phyloP scores from a whole-genome alignment of 2,329 filamentous ascomycete genomes.

The Biscogniauxia sp. region DNA sequence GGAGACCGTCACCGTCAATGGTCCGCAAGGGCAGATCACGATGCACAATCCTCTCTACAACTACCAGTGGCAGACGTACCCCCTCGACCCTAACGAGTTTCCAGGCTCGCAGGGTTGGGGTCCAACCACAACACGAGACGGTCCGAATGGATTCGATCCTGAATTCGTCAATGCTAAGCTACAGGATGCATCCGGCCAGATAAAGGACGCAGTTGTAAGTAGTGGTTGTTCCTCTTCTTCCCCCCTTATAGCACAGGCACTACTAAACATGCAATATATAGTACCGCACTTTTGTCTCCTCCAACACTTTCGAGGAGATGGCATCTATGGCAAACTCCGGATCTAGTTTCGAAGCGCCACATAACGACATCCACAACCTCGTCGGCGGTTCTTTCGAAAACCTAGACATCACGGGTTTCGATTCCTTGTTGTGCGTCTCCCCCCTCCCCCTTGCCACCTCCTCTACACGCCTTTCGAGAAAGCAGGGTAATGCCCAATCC shows the following conservation, averaged over 20 bases:
- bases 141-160: conserved; percentile 38
- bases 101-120: conserved; percentile 32
- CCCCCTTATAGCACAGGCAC: not conserved
- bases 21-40: conserved; percentile 37
- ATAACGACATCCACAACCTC: conserved; percentile 42
- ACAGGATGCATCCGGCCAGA: conserved; percentile 22
- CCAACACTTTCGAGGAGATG: conserved; percentile 39
- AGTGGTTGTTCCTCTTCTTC: not conserved
- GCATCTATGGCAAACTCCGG: conserved; percentile 37
- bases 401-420: conserved; percentile 43
- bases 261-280: not conserved
- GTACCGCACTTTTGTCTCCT: conserved; percentile 37
- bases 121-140: conserved; percentile 38
- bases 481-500: not conserved
- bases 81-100: conserved; percentile 35
- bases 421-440: conserved; percentile 45
- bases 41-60: conserved; percentile 53
- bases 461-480: not conserved
- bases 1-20: conserved; percentile 38
- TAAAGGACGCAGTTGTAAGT: conserved; percentile 43
- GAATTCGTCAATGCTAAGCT: conserved; percentile 38
- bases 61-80: conserved; percentile 46
- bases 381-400: conserved; percentile 34
- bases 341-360: conserved; percentile 43
- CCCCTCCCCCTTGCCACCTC: not conserved